Percentiles rank a stretch among this genome's conserved stretches.
These are phyloP conservation scores for Oryza rufipogon DNA, from an alignment of 176 grass and related monocot genomes.

Conservation along the genomic window DNA sequence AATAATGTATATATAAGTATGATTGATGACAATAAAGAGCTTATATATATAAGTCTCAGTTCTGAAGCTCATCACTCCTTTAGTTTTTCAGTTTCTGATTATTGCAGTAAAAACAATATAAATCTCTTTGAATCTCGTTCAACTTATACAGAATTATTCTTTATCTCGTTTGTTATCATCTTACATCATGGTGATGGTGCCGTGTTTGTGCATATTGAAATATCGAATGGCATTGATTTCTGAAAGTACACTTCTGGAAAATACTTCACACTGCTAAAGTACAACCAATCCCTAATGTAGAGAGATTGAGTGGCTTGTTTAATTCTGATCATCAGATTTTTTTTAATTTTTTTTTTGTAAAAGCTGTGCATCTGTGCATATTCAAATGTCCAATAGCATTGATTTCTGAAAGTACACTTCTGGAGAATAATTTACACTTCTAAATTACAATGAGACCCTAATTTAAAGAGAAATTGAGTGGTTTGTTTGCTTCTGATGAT, in stretches of 20 bases:
- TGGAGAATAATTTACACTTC: neutral
- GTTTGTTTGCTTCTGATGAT: neutral
- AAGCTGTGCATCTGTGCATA: neutral
- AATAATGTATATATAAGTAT: constrained; percentile 27
- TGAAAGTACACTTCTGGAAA: neutral
- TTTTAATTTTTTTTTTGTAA: neutral
- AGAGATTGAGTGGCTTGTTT: neutral
- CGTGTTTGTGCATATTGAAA: neutral
- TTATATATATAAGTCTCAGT: neutral
- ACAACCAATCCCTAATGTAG: neutral
- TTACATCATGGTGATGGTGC: neutral
- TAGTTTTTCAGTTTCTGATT: neutral
- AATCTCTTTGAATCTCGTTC: neutral
- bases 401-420: neutral
- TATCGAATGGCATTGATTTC: neutral
- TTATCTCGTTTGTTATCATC: neutral
- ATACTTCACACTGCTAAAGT: neutral
- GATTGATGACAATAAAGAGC: neutral
- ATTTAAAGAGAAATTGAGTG: neutral
- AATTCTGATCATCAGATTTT: neutral
- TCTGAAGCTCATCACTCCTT: neutral
- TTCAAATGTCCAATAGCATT: neutral
- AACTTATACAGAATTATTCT: neutral
- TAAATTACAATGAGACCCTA: neutral
- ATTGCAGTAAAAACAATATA: neutral